Conservation (phyloP, 2,329 filamentous ascomycete genomes). For the Zymoseptoria passerinii region DNA sequence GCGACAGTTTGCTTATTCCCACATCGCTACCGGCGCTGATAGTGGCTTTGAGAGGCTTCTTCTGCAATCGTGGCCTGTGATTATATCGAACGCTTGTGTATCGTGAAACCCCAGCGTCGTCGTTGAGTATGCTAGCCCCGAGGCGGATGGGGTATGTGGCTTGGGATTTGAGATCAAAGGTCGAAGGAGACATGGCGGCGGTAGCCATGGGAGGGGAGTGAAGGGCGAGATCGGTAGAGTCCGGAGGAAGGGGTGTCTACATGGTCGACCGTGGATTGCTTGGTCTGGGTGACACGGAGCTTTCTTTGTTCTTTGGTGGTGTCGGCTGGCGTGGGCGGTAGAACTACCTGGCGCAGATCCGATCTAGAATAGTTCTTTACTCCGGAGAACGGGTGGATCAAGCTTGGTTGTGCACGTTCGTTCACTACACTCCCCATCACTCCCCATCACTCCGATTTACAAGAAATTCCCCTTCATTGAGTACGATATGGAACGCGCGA, state of each 20-base stretch:
- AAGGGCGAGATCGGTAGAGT: neutral
- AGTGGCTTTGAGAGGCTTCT: conserved; percentile 15
- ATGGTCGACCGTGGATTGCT: neutral
- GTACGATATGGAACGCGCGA: no score
- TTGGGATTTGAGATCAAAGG: conserved; percentile 22
- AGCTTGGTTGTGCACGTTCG: neutral
- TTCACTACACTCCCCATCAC: no score
- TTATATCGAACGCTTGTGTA: conserved; percentile 32
- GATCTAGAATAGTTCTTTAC: neutral
- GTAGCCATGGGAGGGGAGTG: conserved; percentile 14
- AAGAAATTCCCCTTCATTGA: no score
- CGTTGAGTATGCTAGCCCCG: conserved; percentile 21
- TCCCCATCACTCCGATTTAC: no score
- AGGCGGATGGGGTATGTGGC: conserved; percentile 23
- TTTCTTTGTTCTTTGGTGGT: neutral
- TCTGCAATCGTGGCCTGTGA: conserved; percentile 35
- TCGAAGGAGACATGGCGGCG: conserved; percentile 12
- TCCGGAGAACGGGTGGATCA: neutral
- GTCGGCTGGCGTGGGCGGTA: neutral
- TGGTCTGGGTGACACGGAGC: neutral
- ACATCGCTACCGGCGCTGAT: conserved; percentile 19
- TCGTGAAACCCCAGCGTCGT: conserved; percentile 9
- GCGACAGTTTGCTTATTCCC: conserved; percentile 11
- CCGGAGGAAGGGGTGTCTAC: neutral
- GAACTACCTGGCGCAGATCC: neutral